Conservation (phyloP, 495 filamentous ascomycete species). For the Trichoderma gamsii region DNA sequence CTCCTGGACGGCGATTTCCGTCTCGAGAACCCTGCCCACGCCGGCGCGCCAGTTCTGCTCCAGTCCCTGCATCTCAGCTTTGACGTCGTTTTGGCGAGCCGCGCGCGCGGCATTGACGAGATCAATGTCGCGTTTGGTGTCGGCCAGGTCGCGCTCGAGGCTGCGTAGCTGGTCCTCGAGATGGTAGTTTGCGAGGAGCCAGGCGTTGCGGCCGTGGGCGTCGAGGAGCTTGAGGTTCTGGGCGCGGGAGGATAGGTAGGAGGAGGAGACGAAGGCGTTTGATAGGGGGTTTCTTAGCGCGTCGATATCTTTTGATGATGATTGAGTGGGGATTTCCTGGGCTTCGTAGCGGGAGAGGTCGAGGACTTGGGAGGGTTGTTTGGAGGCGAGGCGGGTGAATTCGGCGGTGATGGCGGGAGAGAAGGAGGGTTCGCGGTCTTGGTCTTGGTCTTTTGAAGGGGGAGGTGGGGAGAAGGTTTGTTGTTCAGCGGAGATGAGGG, state of each 20-base stretch:
- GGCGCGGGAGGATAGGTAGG: slow-evolving; percentile 59
- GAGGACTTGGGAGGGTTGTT: slow-evolving; percentile 55
- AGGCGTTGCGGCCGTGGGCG: slow-evolving; percentile 78
- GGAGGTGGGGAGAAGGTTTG: slow-evolving; percentile 35
- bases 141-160: slow-evolving; percentile 74
- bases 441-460: slow-evolving; percentile 26
- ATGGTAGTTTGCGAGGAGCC: slow-evolving; percentile 78
- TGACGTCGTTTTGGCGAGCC: slow-evolving; percentile 59
- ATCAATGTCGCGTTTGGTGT: slow-evolving; percentile 58
- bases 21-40: slow-evolving; percentile 65
- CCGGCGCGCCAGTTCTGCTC: slow-evolving; percentile 71
- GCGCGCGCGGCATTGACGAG: slow-evolving; percentile 64
- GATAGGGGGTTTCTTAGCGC: slow-evolving; percentile 19
- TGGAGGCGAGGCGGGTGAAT: slow-evolving; percentile 39
- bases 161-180: slow-evolving; percentile 63
- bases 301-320: slow-evolving; percentile 14
- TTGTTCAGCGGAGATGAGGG: slow-evolving; percentile 58
- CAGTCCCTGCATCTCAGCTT: slow-evolving; percentile 59
- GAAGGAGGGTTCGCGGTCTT: slow-evolving; percentile 32
- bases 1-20: slow-evolving; percentile 67
- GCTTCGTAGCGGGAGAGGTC: slow-evolving; percentile 81
- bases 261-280: slow-evolving; percentile 56
- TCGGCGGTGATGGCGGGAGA: slow-evolving; percentile 59
- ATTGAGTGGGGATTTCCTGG: slow-evolving; percentile 26
- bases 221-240: slow-evolving; percentile 71